Evolutionary conservation across 2,329 filamentous ascomycete genomes (phyloP).

Genomic region (Aspergillus pseudonomiae): DNA sequence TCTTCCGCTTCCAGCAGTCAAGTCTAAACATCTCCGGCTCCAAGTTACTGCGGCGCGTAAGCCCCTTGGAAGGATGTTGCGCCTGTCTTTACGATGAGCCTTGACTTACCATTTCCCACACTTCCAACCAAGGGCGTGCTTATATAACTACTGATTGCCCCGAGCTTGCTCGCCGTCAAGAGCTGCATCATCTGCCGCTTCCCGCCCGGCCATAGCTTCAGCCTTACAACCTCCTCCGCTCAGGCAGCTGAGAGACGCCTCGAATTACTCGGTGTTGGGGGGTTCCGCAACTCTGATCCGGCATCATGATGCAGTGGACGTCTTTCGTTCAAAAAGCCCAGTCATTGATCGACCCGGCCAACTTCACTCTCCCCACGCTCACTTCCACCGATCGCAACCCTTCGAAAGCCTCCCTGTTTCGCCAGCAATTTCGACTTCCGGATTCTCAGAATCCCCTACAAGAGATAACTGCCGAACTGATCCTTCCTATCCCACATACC

Average conservation of each 20-base stretch:
- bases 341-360: conserved; percentile 88
- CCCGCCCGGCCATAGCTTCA: conserved; percentile 7
- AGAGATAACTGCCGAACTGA: conserved; percentile 95
- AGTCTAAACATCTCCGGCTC: background rate
- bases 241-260: background rate
- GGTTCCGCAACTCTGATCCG: background rate
- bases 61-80: conserved; percentile 22
- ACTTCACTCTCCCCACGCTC: conserved; percentile 72
- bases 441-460: conserved; percentile 89
- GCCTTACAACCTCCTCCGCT: conserved; percentile 6
- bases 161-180: conserved; percentile 13
- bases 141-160: conserved; percentile 22
- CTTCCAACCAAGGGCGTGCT: conserved; percentile 26
- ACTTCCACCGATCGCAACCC: conserved; percentile 77
- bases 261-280: background rate
- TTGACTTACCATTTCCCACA: conserved; percentile 14
- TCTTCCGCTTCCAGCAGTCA: background rate
- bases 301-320: conserved; percentile 65
- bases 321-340: conserved; percentile 94
- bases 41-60: background rate
- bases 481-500: conserved; percentile 73
- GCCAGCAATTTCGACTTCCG: conserved; percentile 93
- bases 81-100: conserved; percentile 33
- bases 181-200: conserved; percentile 1
- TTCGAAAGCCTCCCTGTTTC: conserved; percentile 90